A percentile compares a stretch with the other conserved stretches of the same genome.
Conservation (phyloP, 768 basidiomycete species). For the Pleurotus ostreatus region DNA sequence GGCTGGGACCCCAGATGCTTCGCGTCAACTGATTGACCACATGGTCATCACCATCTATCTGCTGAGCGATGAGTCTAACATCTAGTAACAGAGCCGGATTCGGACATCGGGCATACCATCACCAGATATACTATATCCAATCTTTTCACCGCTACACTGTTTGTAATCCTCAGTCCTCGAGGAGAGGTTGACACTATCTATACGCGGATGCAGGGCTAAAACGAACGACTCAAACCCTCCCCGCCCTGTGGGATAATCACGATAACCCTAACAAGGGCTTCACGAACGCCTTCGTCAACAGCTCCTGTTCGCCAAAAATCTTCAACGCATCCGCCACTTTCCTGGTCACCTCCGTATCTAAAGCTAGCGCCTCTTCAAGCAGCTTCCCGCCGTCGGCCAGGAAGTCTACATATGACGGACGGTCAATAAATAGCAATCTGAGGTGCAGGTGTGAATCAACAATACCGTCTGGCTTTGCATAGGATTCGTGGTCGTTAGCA, state of each 20-base stretch:
- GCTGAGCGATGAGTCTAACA: too few relatives aligned
- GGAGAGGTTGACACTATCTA: too few relatives aligned
- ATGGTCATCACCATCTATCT: too few relatives aligned
- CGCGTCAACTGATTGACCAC: too few relatives aligned
- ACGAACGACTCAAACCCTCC: background rate
- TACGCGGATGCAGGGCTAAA: too few relatives aligned
- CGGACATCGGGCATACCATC: too few relatives aligned
- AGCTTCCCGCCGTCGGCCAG: slow-evolving; percentile 28
- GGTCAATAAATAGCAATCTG: background rate
- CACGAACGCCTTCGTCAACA: slow-evolving; percentile 29
- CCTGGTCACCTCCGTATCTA: slow-evolving; percentile 34
- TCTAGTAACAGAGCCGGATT: too few relatives aligned
- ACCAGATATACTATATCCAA: too few relatives aligned
- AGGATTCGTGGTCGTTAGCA: background rate
- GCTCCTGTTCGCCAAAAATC: slow-evolving; percentile 41
- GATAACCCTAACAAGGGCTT: background rate
- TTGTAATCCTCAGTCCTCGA: too few relatives aligned
- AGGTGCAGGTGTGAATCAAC: background rate
- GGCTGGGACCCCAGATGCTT: too few relatives aligned
- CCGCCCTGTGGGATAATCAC: background rate
- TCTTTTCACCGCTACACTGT: too few relatives aligned
- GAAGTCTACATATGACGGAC: slow-evolving; percentile 22
- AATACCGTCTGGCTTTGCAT: slow-evolving; percentile 5
- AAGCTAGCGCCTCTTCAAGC: slow-evolving; percentile 30
- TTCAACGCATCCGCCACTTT: slow-evolving; percentile 41